Evolutionary conservation across 2,329 filamentous ascomycete genomes (phyloP).

Genomic region (Didymella exigua): DNA sequence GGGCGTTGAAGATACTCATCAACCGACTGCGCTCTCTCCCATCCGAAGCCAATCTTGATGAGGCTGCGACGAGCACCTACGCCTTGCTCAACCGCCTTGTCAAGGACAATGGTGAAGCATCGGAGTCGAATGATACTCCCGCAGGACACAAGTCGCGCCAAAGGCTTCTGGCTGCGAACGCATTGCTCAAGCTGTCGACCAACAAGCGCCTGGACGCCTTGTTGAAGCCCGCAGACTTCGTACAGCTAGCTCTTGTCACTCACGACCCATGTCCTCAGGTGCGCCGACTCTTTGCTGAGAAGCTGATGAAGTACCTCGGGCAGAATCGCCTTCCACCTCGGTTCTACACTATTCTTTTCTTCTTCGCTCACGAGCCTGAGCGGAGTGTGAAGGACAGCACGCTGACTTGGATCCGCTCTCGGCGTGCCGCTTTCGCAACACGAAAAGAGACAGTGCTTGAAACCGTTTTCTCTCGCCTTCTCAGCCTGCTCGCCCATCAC

Average conservation of each 20-base stretch:
- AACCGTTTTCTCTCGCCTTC: conserved; percentile 76
- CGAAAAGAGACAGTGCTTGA: conserved; percentile 70
- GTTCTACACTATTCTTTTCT: conserved; percentile 88
- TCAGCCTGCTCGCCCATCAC: conserved; percentile 91
- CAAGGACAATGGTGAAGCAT: conserved; percentile 76
- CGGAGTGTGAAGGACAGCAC: conserved; percentile 73
- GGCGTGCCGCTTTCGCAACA: conserved; percentile 68
- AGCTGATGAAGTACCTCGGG: conserved; percentile 88
- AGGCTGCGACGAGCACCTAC: conserved; percentile 70
- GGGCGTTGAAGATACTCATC: conserved; percentile 83
- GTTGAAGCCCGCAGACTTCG: conserved; percentile 75
- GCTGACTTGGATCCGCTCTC: conserved; percentile 87
- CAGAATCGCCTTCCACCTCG: conserved; percentile 71
- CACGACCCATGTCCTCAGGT: conserved; percentile 79
- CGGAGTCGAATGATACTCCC: conserved; percentile 73
- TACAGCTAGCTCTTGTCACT: conserved; percentile 77
- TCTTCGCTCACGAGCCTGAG: conserved; percentile 88
- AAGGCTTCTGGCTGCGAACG: conserved; percentile 78
- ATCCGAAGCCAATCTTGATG: conserved; percentile 52
- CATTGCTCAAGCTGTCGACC: conserved; percentile 81
- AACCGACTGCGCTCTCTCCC: conserved; percentile 75
- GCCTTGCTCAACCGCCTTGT: conserved; percentile 80
- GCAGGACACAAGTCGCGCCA: conserved; percentile 79
- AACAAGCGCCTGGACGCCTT: conserved; percentile 76
- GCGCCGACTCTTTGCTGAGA: conserved; percentile 77